Conservation (phyloP, 2,329 filamentous ascomycete genomes). For the Trichocomaceae sp. region DNA sequence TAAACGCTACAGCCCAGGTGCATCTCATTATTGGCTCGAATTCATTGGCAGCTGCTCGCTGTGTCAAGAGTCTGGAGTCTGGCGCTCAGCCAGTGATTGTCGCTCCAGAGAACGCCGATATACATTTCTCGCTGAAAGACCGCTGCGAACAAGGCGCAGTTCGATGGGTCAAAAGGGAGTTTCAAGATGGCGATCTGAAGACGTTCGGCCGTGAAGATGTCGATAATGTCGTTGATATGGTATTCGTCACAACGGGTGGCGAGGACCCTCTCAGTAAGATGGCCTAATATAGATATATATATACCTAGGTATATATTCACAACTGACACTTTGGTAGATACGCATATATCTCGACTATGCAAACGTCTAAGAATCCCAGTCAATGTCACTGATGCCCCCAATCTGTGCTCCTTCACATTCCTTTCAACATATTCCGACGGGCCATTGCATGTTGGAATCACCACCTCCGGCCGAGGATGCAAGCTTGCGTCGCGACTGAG, state of each 20-base stretch:
- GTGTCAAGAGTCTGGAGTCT: constrained; percentile 69
- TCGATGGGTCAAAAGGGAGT: constrained; percentile 44
- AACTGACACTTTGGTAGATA: constrained; percentile 37
- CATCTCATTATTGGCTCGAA: constrained; percentile 85
- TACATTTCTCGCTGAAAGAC: constrained; percentile 52
- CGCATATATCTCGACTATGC: constrained; percentile 68
- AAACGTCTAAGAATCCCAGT: constrained; percentile 75
- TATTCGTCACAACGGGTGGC: constrained; percentile 69
- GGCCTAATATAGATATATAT: constrained; percentile 30
- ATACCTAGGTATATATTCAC: constrained; percentile 19
- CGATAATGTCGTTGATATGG: constrained; percentile 72
- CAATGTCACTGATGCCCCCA: constrained; percentile 82
- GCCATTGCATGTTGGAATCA: constrained; percentile 88
- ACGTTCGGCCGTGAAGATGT: constrained; percentile 75
- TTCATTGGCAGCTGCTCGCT: constrained; percentile 78
- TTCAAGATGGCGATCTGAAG: constrained; percentile 65
- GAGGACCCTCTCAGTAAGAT: constrained; percentile 43
- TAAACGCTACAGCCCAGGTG: constrained; percentile 42
- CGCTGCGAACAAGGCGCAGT: constrained; percentile 38
- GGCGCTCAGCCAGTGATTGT: constrained; percentile 77
- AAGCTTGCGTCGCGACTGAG: constrained; percentile 86
- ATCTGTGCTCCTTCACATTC: constrained; percentile 81
- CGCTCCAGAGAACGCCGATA: constrained; percentile 56
- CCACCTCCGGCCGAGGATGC: constrained; percentile 89
- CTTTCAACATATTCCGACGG: constrained; percentile 86